Conservation (phyloP, 202 grass and related monocot species). For the Miscanthus sacchariflorus region DNA sequence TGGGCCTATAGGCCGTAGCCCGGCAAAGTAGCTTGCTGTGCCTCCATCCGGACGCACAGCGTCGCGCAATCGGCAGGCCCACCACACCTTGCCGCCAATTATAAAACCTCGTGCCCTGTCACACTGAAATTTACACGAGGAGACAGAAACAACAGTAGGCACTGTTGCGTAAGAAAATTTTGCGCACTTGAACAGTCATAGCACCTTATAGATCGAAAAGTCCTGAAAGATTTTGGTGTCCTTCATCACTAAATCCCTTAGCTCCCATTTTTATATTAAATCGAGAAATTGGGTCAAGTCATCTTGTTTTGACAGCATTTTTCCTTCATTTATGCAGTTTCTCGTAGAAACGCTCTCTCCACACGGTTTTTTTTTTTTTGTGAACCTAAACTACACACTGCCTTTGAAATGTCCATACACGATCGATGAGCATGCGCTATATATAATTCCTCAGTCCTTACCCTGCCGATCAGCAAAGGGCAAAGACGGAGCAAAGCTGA, state of each 20-base stretch:
- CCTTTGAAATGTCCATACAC: too few species aligned
- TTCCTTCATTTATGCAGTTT: too few species aligned
- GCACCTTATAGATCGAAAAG: not conserved
- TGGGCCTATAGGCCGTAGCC: slow-evolving; percentile 30
- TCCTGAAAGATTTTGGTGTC: too few species aligned
- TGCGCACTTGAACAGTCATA: not conserved
- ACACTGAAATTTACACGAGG: slow-evolving; percentile 5
- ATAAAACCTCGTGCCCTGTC: not conserved
- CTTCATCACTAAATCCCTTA: too few species aligned
- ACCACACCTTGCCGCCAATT: not conserved
- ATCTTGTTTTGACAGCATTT: too few species aligned
- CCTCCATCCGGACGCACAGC: not conserved
- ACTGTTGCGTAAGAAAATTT: not conserved
- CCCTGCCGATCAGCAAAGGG: not conserved
- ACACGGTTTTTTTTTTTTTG: too few species aligned
- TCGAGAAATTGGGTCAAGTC: too few species aligned
- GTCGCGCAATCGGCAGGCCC: not conserved
- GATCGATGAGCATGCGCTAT: too few species aligned
- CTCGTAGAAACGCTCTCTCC: too few species aligned
- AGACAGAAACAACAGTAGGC: not conserved
- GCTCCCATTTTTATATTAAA: too few species aligned
- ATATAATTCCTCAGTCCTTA: too few species aligned
- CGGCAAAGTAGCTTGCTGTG: not conserved
- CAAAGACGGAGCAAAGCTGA: slow-evolving; percentile 6
- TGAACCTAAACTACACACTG: too few species aligned